Percentiles rank a stretch among this genome's conserved stretches.
phyloP scores from a whole-genome alignment of 2,329 filamentous ascomycete species.

The Nemania serpens region DNA sequence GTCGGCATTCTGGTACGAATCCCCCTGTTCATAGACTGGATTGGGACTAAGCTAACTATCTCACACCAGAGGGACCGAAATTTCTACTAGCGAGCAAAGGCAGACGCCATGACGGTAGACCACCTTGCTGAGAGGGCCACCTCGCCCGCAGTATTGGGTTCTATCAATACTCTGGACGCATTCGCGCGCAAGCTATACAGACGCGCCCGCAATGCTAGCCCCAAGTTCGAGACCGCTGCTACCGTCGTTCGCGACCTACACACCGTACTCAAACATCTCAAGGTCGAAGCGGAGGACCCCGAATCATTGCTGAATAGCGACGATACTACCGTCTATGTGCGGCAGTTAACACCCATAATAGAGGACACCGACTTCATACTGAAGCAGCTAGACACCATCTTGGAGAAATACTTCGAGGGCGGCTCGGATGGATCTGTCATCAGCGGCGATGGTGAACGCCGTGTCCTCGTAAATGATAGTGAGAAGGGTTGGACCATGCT shows the following conservation, averaged over 20 bases:
- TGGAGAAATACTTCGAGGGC: constrained; percentile 51
- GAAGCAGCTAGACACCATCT: constrained; percentile 57
- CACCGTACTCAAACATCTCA: constrained; percentile 61
- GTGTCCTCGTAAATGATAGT: constrained; percentile 40
- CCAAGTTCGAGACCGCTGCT: constrained; percentile 56
- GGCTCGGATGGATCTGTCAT: constrained; percentile 28
- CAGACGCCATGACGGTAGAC: constrained; percentile 14
- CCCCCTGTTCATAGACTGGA: not conserved
- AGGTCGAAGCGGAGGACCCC: constrained; percentile 60
- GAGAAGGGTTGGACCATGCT: constrained; percentile 41
- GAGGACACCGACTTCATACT: constrained; percentile 61
- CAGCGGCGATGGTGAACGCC: constrained; percentile 32
- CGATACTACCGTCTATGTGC: constrained; percentile 49
- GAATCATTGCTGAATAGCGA: constrained; percentile 59
- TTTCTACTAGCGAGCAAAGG: constrained; percentile 10
- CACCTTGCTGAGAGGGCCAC: not conserved
- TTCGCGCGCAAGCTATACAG: constrained; percentile 61
- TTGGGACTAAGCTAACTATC: not conserved
- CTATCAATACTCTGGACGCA: constrained; percentile 60
- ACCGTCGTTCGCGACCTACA: constrained; percentile 58
- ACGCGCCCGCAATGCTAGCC: constrained; percentile 54
- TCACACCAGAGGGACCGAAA: constrained; percentile 18
- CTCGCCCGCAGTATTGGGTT: constrained; percentile 36
- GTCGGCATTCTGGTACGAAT: not conserved
- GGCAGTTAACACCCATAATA: constrained; percentile 57